phyloP scores from a whole-genome alignment of 192 early-diverging fungal species.

The Coemansia sp. region DNA sequence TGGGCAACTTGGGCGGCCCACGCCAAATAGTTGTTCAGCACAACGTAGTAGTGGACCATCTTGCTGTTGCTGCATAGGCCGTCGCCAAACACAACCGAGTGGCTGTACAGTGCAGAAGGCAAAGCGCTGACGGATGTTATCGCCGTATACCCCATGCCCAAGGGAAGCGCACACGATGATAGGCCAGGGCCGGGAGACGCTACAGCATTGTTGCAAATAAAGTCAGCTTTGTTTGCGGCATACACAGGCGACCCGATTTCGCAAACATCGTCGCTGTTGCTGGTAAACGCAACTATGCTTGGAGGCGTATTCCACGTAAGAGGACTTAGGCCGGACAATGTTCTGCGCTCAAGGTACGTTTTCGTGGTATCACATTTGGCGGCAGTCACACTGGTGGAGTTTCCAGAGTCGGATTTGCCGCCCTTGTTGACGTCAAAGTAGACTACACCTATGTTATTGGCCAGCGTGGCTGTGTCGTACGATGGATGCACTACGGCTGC shows the following conservation, averaged over 20 bases:
- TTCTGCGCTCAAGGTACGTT: slow-evolving; percentile 20
- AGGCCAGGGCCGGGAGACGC: not conserved
- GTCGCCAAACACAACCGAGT: slow-evolving; percentile 41
- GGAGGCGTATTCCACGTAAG: slow-evolving; percentile 19
- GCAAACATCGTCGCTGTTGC: slow-evolving; percentile 19
- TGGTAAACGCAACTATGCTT: not conserved
- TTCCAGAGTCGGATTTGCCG: not conserved
- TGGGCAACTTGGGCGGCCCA: slow-evolving; percentile 23
- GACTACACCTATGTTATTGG: slow-evolving; percentile 46
- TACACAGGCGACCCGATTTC: slow-evolving; percentile 27
- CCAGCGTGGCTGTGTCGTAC: slow-evolving; percentile 23
- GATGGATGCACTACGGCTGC: slow-evolving; percentile 22
- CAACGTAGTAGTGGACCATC: slow-evolving; percentile 34
- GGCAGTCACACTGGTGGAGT: not conserved
- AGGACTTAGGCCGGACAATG: slow-evolving; percentile 7
- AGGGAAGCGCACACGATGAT: slow-evolving; percentile 36
- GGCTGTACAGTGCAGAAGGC: slow-evolving; percentile 44
- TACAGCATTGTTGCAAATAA: slow-evolving; percentile 24
- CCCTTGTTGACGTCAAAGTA: slow-evolving; percentile 9
- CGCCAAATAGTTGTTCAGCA: slow-evolving; percentile 32
- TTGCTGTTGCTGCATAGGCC: slow-evolving; percentile 24
- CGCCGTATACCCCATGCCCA: slow-evolving; percentile 32
- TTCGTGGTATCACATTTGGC: slow-evolving; percentile 15
- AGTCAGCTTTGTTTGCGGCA: slow-evolving; percentile 28
- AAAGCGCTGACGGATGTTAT: slow-evolving; percentile 7